These are phyloP conservation scores for Ophidiomyces ophidiicola DNA, from an alignment of 2,329 filamentous ascomycete species.

Conservation along the genomic window DNA sequence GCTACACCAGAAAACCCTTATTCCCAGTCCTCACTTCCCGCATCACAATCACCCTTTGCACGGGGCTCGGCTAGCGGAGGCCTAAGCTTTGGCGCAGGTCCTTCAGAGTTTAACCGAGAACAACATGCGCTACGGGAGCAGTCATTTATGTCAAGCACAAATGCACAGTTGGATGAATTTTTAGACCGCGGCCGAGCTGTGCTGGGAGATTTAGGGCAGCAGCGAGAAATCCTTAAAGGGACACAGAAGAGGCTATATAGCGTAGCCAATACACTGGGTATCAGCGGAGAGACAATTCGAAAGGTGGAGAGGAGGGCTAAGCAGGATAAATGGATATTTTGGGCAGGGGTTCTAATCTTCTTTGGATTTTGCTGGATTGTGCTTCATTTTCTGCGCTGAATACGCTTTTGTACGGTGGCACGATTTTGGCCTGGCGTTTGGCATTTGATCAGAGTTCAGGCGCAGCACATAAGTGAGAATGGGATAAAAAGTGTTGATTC, in stretches of 20 bases:
- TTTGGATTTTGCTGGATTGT: slow-evolving; percentile 87
- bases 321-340: slow-evolving; percentile 98
- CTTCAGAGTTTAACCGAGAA: slow-evolving; percentile 56
- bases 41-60: slow-evolving; percentile 34
- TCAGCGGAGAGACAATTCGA: slow-evolving; percentile 90
- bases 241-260: slow-evolving; percentile 85
- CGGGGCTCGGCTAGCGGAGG: slow-evolving; percentile 26
- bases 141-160: slow-evolving; percentile 69
- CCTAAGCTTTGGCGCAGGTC: slow-evolving; percentile 35
- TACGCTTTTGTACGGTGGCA: neutral
- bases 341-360: slow-evolving; percentile 72
- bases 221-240: slow-evolving; percentile 87
- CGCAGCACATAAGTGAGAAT: too few species aligned
- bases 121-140: slow-evolving; percentile 79
- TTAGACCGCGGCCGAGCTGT: slow-evolving; percentile 84
- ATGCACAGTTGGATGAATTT: slow-evolving; percentile 83
- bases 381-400: slow-evolving; percentile 65
- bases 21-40: slow-evolving; percentile 44
- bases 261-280: slow-evolving; percentile 83
- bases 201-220: slow-evolving; percentile 72
- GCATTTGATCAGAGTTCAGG: too few species aligned
- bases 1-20: slow-evolving; percentile 92
- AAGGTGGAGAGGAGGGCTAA: slow-evolving; percentile 87
- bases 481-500: too few species aligned
- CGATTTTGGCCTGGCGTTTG: too few species aligned